Percentiles rank a stretch among this genome's conserved stretches.
These are phyloP conservation scores for Exophiala sideris DNA, from an alignment of 2,329 filamentous ascomycete species.

Conservation along the genomic window DNA sequence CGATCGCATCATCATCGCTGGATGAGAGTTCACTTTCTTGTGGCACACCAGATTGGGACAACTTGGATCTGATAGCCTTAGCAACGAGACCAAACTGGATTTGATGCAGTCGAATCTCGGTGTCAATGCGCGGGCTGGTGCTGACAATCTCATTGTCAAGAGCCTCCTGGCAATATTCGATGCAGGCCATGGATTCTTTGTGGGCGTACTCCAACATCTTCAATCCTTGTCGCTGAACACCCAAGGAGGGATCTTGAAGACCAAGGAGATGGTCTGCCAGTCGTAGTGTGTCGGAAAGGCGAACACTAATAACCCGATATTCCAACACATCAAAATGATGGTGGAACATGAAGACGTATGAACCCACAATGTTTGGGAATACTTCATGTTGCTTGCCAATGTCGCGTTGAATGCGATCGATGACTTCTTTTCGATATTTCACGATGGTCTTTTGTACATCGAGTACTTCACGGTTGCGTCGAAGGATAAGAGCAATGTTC, in stretches of 20 bases:
- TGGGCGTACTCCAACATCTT: constrained; percentile 18
- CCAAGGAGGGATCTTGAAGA: constrained; percentile 26
- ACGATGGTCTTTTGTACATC: constrained; percentile 25
- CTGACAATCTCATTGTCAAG: constrained; percentile 14
- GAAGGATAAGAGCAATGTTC: constrained; percentile 27
- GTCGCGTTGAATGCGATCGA: constrained; percentile 22
- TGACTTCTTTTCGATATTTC: constrained; percentile 22
- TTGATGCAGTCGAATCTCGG: constrained; percentile 29
- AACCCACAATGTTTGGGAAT: constrained; percentile 28
- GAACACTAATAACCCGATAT: constrained; percentile 22
- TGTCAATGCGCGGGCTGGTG: constrained; percentile 26
- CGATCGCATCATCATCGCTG: background rate
- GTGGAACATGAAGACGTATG: constrained; percentile 27
- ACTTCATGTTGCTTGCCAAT: constrained; percentile 18
- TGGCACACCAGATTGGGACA: background rate
- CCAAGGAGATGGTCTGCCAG: constrained; percentile 20
- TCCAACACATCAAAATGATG: constrained; percentile 28
- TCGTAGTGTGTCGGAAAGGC: constrained; percentile 25
- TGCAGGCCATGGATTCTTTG: constrained; percentile 20
- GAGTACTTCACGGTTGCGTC: constrained; percentile 23
- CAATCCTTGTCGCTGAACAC: constrained; percentile 23
- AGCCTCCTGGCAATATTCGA: constrained; percentile 13
- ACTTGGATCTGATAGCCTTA: constrained; percentile 1
- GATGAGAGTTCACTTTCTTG: background rate
- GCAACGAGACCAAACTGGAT: constrained; percentile 23